These are phyloP conservation scores for Quercus berberidifolia DNA, from an alignment of 306 rosid genomes.

Conservation along the genomic window DNA sequence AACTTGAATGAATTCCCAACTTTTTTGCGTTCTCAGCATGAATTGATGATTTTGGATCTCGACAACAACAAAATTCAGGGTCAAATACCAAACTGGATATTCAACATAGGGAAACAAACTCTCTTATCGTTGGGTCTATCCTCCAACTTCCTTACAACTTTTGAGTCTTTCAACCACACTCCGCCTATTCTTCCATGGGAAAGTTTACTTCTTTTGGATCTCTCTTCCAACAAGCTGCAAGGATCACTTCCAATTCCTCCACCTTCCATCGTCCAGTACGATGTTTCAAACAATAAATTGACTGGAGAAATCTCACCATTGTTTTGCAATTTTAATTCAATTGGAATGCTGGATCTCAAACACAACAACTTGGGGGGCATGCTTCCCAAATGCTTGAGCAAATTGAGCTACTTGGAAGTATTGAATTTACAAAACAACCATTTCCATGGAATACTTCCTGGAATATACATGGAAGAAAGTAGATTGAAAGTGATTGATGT, in stretches of 20 bases:
- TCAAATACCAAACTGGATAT: neutral
- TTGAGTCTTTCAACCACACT: no score
- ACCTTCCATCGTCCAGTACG: neutral
- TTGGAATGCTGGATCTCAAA: fast-evolving
- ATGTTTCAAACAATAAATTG: neutral
- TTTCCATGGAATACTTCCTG: no score
- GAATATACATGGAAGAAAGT: no score
- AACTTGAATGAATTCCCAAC: neutral
- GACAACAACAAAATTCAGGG: fast-evolving
- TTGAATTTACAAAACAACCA: no score
- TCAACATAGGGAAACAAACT: neutral
- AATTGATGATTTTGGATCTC: fast-evolving
- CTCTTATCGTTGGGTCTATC: fast-evolving
- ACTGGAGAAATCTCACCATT: neutral
- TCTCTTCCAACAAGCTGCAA: neutral
- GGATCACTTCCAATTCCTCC: neutral
- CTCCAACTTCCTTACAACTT: neutral
- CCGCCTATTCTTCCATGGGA: no score
- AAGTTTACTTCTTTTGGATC: fast-evolving
- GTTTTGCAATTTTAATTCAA: neutral
- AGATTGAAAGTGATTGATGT: no score
- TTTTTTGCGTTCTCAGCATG: neutral
- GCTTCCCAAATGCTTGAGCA: no score
- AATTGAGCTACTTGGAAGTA: fast-evolving
- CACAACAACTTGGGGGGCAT: no score